phyloP scores from a whole-genome alignment of 2,329 filamentous ascomycete genomes.

The Claviceps monticola region DNA sequence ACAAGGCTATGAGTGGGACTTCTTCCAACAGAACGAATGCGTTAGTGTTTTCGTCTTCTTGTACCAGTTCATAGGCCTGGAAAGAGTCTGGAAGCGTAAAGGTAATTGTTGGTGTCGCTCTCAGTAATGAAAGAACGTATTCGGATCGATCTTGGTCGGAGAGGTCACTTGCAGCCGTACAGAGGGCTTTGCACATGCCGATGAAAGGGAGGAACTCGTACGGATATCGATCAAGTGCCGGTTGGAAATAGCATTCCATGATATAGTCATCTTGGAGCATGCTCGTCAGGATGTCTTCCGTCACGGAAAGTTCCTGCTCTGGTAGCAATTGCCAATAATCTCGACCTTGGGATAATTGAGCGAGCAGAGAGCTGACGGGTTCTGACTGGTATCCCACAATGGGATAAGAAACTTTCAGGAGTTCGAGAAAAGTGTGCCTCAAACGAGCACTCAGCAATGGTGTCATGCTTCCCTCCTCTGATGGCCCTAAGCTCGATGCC shows the following conservation, averaged over 20 bases:
- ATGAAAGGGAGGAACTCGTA: conserved; percentile 74
- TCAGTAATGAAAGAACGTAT: conserved; percentile 48
- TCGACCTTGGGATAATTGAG: conserved; percentile 43
- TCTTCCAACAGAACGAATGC: conserved; percentile 54
- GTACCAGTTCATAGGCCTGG: conserved; percentile 58
- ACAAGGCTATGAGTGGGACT: conserved; percentile 46
- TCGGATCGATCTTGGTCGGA: conserved; percentile 26
- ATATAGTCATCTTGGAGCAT: conserved; percentile 29
- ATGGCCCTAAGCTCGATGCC: conserved; percentile 31
- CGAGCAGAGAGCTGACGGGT: conserved; percentile 51
- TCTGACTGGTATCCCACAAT: conserved; percentile 61
- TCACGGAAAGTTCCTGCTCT: conserved; percentile 16
- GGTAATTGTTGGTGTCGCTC: conserved; percentile 60
- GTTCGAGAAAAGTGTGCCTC: conserved; percentile 51
- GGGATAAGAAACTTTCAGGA: conserved; percentile 53
- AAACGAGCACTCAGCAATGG: conserved; percentile 46
- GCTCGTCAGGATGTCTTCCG: conserved; percentile 20
- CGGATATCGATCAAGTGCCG: conserved; percentile 66
- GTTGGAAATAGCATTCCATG: conserved; percentile 46
- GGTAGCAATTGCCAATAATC: conserved; percentile 39
- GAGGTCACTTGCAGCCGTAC: conserved; percentile 18
- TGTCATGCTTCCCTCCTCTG: conserved; percentile 33
- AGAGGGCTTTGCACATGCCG: conserved; percentile 53
- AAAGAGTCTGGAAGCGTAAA: conserved; percentile 62
- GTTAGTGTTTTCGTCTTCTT: conserved; percentile 78